Evolutionary conservation across 2,329 filamentous ascomycete genomes (phyloP), one percentile per base, ranked within the genome.

Genomic region (Phoma sp.): DNA sequence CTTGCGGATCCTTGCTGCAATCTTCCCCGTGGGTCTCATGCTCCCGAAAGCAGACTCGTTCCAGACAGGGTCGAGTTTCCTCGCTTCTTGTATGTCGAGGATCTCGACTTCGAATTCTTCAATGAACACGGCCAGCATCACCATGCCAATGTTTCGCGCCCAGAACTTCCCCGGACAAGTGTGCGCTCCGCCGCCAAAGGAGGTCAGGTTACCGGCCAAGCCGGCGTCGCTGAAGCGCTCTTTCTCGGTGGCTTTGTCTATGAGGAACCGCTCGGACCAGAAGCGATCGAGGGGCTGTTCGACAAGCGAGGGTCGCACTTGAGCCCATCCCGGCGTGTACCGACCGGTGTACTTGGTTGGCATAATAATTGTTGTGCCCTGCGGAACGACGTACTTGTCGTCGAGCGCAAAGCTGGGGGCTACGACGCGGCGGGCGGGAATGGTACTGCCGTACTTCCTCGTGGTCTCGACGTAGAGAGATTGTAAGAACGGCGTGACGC

Each of bases 141-240:
- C 55, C 22, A 65, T 43, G 0, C 37, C 60, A 8, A 63, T 65
- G 9, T 63, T 55, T 2, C 63, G 54, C 1, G 63, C 63, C 24
- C 57, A 61, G 17, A 64, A 61, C 0, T 61, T 12, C 0, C 60
- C 63, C 0, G 63, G 63, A n/a, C 63, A 65, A n/a, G 57, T 48
- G 13, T 65, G 63, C 36, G 55, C 61, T 0, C 63, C 63, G 3
- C 61, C 63, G 1, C 63, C 63, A 19, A 64, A 65, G 2, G 33
- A 39, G 4, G 57, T 63, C 61, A 57, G 64, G 2, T 40, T 61
- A 0, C 63, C 61, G 8, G 10, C n/a, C 0, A 65, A 27, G 9
- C 61, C 60, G 4, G 53, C 55, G 22, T 65, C 63, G 36, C 51
- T 65, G 12, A 52, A 64, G 7, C 58, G 46, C 43, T 51, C 51